phyloP scores from a whole-genome alignment of 73 alveolate genomes.

The Diophrys appendiculata region DNA sequence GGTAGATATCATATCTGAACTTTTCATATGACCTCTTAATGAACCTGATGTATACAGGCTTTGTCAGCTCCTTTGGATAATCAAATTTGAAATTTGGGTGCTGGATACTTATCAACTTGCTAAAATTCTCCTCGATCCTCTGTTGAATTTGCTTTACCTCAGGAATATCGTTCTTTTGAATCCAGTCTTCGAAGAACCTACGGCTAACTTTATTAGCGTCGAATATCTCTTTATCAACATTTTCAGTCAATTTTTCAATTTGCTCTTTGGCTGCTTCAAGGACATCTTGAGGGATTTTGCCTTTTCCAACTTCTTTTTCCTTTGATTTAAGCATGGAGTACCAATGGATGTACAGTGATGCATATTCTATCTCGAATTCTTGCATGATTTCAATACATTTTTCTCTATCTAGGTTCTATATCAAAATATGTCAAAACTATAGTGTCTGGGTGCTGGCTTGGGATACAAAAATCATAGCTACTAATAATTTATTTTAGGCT shows the following conservation, averaged over 20 bases:
- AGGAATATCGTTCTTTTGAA: background rate
- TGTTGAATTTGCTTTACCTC: slow-evolving; percentile 6
- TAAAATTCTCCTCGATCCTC: background rate
- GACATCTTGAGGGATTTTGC: background rate
- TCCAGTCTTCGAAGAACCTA: slow-evolving; percentile 5
- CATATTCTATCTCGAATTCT: slow-evolving; percentile 18
- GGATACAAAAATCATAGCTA: no score
- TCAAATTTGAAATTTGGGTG: slow-evolving; percentile 1
- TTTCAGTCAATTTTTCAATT: slow-evolving; percentile 2
- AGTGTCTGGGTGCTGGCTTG: no score
- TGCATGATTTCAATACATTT: background rate
- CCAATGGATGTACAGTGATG: slow-evolving; percentile 22
- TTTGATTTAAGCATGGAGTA: slow-evolving; percentile 11
- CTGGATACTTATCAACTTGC: background rate
- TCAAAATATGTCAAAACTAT: no score
- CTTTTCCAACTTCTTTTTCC: slow-evolving; percentile 26
- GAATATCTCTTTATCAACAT: slow-evolving; percentile 4
- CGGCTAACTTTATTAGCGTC: background rate
- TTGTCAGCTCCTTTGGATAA: slow-evolving; percentile 23
- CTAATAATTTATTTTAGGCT: no score
- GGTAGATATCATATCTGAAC: slow-evolving; percentile 19
- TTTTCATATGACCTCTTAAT: slow-evolving; percentile 8
- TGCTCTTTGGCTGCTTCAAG: slow-evolving; percentile 7
- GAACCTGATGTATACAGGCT: slow-evolving; percentile 5
- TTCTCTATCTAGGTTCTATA: no score